Conservation (phyloP, 2,329 filamentous ascomycete species). For the Nemania sp. region DNA sequence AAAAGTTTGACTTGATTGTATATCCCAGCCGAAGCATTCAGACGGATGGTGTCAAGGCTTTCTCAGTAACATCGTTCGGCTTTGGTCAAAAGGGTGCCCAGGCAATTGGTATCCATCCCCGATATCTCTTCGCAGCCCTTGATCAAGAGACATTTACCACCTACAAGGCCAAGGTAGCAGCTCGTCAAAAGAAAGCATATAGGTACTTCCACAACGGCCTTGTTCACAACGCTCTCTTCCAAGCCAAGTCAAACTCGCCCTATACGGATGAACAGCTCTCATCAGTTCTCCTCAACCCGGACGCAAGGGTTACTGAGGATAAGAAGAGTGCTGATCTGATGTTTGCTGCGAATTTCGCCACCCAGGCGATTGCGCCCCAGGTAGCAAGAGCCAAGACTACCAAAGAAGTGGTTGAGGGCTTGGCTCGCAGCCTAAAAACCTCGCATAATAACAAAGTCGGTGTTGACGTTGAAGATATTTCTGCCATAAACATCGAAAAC, state of each 20-base stretch:
- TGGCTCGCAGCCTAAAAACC: constrained; percentile 63
- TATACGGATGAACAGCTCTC: constrained; percentile 87
- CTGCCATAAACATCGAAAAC: constrained; percentile 87
- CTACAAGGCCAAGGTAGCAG: constrained; percentile 87
- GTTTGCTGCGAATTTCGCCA: constrained; percentile 72
- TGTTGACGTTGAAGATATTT: constrained; percentile 89
- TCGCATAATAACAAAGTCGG: constrained; percentile 74
- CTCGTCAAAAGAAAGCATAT: constrained; percentile 98
- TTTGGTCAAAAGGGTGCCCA: constrained; percentile 99
- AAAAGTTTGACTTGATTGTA: constrained; percentile 96
- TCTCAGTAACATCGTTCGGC: constrained; percentile 98
- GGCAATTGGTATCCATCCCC: constrained; percentile 91
- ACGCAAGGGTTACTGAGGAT: constrained; percentile 80
- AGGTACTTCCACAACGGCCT: constrained; percentile 97
- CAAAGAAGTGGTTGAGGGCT: constrained; percentile 73
- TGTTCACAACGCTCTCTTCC: constrained; percentile 97
- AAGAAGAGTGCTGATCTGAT: constrained; percentile 82
- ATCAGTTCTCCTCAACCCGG: constrained; percentile 90
- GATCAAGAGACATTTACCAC: constrained; percentile 79
- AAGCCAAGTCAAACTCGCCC: constrained; percentile 88
- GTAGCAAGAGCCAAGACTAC: constrained; percentile 62
- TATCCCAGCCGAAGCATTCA: constrained; percentile 95
- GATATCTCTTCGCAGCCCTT: constrained; percentile 92
- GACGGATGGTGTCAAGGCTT: constrained; percentile 97
- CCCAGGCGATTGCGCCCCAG: constrained; percentile 57